Evolutionary conservation across 139 green algal species (phyloP).

Genomic region (Ettlia oleoabundans): DNA sequence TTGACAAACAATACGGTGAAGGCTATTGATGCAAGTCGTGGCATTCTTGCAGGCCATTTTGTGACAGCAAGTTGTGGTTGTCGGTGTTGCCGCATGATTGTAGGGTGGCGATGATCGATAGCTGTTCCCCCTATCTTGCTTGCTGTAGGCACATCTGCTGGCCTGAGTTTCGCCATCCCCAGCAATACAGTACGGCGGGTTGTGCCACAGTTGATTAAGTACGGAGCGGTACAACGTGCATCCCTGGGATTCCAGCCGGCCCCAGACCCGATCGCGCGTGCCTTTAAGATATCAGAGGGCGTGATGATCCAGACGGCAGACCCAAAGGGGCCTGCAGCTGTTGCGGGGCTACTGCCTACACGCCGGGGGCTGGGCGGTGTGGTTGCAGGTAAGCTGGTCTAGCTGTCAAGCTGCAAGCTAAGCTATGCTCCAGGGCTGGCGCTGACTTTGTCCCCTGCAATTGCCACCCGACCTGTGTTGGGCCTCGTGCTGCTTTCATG

Average conservation of each 20-base stretch:
- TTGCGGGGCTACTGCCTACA: conserved; percentile 72
- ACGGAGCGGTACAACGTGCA: conserved; percentile 48
- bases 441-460: no score
- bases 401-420: background rate
- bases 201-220: conserved; percentile 87
- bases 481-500: no score
- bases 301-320: conserved; percentile 69
- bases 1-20: no score
- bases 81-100: no score
- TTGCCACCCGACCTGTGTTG: no score
- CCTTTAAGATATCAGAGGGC: conserved; percentile 57
- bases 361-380: conserved; percentile 69
- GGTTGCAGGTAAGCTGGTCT: conserved; percentile 23
- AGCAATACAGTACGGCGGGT: conserved; percentile 67
- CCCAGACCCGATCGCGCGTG: conserved; percentile 61
- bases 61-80: no score
- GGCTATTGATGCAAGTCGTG: no score
- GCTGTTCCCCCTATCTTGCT: no score
- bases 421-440: no score
- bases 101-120: no score
- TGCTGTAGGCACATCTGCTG: conserved; percentile 58
- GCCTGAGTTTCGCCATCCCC: conserved; percentile 90
- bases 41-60: no score
- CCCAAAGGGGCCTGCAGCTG: conserved; percentile 53
- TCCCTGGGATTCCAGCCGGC: conserved; percentile 29